phyloP scores from a whole-genome alignment of 805 yeast genomes.

The Candida wancherniae region DNA sequence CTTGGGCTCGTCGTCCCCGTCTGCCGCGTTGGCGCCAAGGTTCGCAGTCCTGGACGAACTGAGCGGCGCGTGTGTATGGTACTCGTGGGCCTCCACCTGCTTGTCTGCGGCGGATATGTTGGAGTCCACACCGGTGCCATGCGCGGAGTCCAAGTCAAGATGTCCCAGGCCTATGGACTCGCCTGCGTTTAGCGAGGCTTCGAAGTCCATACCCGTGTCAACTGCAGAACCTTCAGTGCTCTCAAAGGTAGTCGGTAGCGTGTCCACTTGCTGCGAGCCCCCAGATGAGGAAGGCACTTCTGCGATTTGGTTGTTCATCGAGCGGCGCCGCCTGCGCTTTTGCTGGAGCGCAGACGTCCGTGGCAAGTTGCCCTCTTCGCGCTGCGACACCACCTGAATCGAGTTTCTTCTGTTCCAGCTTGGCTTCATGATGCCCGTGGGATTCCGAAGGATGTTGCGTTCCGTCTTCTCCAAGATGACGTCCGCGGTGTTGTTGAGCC shows the following conservation, averaged over 20 bases:
- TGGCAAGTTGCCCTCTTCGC: slow-evolving; percentile 5
- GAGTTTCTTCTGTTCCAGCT: slow-evolving; percentile 14
- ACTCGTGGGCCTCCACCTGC: too few species aligned
- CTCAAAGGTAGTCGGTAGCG: too few species aligned
- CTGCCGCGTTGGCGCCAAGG: not conserved
- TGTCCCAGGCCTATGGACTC: too few species aligned
- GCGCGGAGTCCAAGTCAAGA: too few species aligned
- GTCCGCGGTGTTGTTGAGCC: slow-evolving; percentile 22
- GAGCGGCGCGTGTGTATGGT: too few species aligned
- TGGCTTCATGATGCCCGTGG: slow-evolving; percentile 28
- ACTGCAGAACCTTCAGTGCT: too few species aligned
- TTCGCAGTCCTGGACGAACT: not conserved
- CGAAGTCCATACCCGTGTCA: too few species aligned
- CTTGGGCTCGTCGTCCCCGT: slow-evolving; percentile 15
- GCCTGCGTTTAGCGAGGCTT: too few species aligned
- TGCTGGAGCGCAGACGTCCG: slow-evolving; percentile 5
- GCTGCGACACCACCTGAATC: slow-evolving; percentile 10
- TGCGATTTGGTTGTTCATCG: slow-evolving; percentile 8
- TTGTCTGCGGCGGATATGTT: too few species aligned
- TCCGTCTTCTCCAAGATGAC: slow-evolving; percentile 16
- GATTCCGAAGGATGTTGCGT: slow-evolving; percentile 19
- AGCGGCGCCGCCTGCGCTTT: slow-evolving; percentile 14
- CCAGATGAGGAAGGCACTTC: too few species aligned
- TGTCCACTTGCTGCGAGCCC: too few species aligned
- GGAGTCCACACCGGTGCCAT: too few species aligned